These are phyloP conservation scores for Ustilago nuda DNA, from an alignment of 1,284 basidiomycete genomes.

Conservation along the genomic window DNA sequence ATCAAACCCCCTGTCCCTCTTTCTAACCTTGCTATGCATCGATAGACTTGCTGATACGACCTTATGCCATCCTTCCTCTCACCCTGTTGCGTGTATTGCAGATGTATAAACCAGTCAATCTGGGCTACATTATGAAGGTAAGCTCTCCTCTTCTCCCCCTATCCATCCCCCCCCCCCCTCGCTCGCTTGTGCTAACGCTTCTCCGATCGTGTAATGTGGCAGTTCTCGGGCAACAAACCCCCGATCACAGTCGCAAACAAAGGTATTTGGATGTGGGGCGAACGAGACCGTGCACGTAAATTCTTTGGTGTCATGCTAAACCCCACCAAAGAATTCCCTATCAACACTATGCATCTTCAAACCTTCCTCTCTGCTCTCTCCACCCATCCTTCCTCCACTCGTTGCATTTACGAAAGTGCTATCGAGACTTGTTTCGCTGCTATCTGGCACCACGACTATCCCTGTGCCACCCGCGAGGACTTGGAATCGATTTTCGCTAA, in stretches of 20 bases:
- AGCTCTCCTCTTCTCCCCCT: background rate
- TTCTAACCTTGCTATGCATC: too few relatives aligned
- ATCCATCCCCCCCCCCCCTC: background rate
- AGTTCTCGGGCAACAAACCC: slow-evolving; percentile 61
- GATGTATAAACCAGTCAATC: slow-evolving; percentile 56
- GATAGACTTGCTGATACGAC: too few relatives aligned
- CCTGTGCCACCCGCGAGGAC: slow-evolving; percentile 39
- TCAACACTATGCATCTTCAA: slow-evolving; percentile 58
- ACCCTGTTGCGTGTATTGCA: background rate
- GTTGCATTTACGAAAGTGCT: slow-evolving; percentile 22
- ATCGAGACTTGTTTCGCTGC: slow-evolving; percentile 47
- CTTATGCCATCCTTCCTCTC: too few relatives aligned
- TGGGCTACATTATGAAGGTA: slow-evolving; percentile 66
- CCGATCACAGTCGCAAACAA: slow-evolving; percentile 65
- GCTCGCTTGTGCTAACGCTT: background rate
- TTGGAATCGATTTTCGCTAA: slow-evolving; percentile 34
- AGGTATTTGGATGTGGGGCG: slow-evolving; percentile 55
- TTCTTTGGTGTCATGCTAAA: slow-evolving; percentile 62
- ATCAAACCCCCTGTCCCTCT: background rate
- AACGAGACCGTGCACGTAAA: slow-evolving; percentile 45
- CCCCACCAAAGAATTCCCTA: slow-evolving; percentile 54
- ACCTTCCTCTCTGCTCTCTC: slow-evolving; percentile 45
- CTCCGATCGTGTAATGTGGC: background rate
- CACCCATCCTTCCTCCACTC: slow-evolving; percentile 6
- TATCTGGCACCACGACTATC: slow-evolving; percentile 53